Percentiles rank a stretch among this genome's conserved stretches.
phyloP scores from a whole-genome alignment of 257 asterid genomes.

The Leptodermis oblonga region DNA sequence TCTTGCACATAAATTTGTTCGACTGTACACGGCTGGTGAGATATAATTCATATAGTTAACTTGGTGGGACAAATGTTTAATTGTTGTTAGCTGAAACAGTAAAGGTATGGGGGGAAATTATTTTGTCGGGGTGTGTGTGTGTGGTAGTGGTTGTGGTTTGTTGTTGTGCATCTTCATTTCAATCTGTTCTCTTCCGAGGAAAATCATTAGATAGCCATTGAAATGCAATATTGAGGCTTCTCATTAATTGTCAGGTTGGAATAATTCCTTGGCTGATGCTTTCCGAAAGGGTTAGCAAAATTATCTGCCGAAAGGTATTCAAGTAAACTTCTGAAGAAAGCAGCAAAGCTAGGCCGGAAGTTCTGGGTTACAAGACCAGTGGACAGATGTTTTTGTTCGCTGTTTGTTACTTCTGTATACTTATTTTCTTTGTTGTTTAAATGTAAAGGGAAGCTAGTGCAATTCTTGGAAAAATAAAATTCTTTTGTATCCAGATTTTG shows the following conservation, averaged over 20 bases:
- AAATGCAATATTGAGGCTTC: neutral
- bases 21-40: too few species aligned
- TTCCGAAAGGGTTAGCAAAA: constrained; percentile 73
- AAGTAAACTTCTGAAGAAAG: constrained; percentile 21
- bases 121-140: neutral
- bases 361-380: neutral
- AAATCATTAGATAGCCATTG: neutral
- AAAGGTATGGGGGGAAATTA: neutral
- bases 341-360: neutral
- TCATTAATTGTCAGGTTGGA: constrained; percentile 64
- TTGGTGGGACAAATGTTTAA: too few species aligned
- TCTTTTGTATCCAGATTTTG: neutral
- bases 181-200: neutral
- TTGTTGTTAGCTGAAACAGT: neutral
- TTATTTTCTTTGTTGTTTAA: neutral
- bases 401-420: neutral
- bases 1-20: too few species aligned
- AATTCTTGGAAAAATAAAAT: neutral
- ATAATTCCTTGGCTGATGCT: constrained; percentile 84
- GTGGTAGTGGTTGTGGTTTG: neutral
- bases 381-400: neutral
- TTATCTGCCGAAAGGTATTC: constrained; percentile 57
- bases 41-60: too few species aligned
- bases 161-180: neutral
- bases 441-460: neutral